Percentiles rank a stretch among this genome's conserved stretches.
phyloP scores from a whole-genome alignment of 2,329 filamentous ascomycete species.

The Remersonia thermophila region DNA sequence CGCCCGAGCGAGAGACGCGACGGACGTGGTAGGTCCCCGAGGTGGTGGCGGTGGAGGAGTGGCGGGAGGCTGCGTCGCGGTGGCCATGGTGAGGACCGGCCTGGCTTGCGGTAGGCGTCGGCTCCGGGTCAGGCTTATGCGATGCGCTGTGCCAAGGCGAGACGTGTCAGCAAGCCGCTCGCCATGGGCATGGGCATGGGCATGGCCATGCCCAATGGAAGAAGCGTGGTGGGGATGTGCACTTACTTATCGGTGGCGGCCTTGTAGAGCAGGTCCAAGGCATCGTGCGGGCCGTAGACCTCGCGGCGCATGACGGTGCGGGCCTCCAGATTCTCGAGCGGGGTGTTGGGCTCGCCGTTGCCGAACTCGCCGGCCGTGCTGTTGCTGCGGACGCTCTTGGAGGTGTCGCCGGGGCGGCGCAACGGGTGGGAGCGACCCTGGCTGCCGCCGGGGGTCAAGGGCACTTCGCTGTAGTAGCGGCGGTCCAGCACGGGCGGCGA shows the following conservation, averaged over 20 bases:
- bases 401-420: slow-evolving; percentile 41
- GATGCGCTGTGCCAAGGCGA: slow-evolving; percentile 12
- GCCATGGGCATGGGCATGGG: too few relatives aligned
- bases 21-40: slow-evolving; percentile 11
- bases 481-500: slow-evolving; percentile 32
- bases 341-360: slow-evolving; percentile 45
- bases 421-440: slow-evolving; percentile 55
- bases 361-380: slow-evolving; percentile 26
- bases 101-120: slow-evolving; percentile 8
- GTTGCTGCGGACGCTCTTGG: slow-evolving; percentile 24
- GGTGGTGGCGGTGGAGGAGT: slow-evolving; percentile 9
- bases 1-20: slow-evolving; percentile 13
- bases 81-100: slow-evolving; percentile 8
- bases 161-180: slow-evolving; percentile 14
- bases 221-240: slow-evolving; percentile 1
- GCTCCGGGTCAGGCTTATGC: slow-evolving; percentile 13
- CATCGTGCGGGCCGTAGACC: slow-evolving; percentile 86
- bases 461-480: slow-evolving; percentile 38
- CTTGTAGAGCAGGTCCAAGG: slow-evolving; percentile 81
- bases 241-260: slow-evolving; percentile 53
- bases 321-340: slow-evolving; percentile 52
- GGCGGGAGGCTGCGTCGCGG: slow-evolving; percentile 10
- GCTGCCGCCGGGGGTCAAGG: slow-evolving; percentile 54
- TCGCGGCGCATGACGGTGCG: slow-evolving; percentile 54
- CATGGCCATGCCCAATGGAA: too few relatives aligned